Evolutionary conservation across 1,284 basidiomycete species (phyloP).

Genomic region (Pseudozyma flocculosa): DNA sequence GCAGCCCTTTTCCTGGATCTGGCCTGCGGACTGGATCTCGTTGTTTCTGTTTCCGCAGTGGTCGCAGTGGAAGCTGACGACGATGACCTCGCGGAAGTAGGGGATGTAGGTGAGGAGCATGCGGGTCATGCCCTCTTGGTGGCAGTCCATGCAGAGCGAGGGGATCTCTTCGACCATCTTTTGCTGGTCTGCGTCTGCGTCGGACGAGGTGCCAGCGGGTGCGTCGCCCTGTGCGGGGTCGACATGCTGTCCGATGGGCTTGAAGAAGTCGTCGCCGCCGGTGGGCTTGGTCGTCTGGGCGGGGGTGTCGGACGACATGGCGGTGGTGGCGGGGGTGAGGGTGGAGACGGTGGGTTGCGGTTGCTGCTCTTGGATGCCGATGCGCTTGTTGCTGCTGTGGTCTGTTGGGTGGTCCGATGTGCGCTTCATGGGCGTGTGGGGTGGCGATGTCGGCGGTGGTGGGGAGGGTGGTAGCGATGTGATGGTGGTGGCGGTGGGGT

Average conservation of each 20-base stretch:
- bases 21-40: constrained; percentile 88
- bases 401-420: no score
- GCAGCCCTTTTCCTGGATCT: constrained; percentile 68
- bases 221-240: constrained; percentile 1
- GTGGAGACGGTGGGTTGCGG: no score
- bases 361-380: no score
- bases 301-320: constrained; percentile 16
- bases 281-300: no score
- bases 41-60: constrained; percentile 89
- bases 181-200: constrained; percentile 20
- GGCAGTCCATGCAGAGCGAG: constrained; percentile 91
- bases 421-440: no score
- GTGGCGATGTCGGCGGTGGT: no score
- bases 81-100: constrained; percentile 91
- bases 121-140: constrained; percentile 86
- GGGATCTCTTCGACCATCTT: constrained; percentile 65
- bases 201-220: constrained; percentile 7
- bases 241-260: constrained; percentile 43
- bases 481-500: no score
- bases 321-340: no score
- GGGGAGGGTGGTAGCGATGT: no score
- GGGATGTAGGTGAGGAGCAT: constrained; percentile 93
- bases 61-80: constrained; percentile 94
- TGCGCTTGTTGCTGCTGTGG: no score
- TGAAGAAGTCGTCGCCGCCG: constrained; percentile 47